phyloP scores from a whole-genome alignment of 2,329 filamentous ascomycete genomes.

The Emmonsia crescens region DNA sequence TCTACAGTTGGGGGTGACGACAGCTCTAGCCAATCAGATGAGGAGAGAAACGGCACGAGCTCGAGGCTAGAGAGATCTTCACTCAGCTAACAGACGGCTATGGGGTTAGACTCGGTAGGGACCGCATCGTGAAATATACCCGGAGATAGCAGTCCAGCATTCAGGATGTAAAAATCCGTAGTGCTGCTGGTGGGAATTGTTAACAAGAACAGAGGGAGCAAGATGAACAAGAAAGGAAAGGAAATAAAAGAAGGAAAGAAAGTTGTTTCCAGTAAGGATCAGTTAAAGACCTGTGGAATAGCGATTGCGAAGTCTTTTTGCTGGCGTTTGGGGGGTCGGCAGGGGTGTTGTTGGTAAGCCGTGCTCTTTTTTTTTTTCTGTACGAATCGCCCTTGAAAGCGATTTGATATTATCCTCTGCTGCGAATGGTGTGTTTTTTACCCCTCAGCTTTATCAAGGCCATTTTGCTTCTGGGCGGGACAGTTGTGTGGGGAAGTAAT shows the following conservation, averaged over 20 bases:
- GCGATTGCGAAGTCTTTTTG: slow-evolving; percentile 3
- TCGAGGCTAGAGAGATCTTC: slow-evolving; percentile 8
- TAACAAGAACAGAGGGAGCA: neutral
- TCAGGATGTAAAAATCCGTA: slow-evolving; percentile 1
- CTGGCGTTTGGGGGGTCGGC: slow-evolving; percentile 8
- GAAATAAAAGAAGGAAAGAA: slow-evolving; percentile 9
- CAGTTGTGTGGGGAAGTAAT: slow-evolving; percentile 6
- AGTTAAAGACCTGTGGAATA: neutral
- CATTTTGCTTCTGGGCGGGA: slow-evolving; percentile 6
- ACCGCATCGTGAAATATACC: neutral
- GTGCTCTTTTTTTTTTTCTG: slow-evolving; percentile 8
- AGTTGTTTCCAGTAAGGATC: neutral
- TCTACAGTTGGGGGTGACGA: slow-evolving; percentile 30
- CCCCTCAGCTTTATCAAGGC: slow-evolving; percentile 6
- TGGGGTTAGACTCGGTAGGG: slow-evolving; percentile 4
- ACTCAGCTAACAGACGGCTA: slow-evolving; percentile 8
- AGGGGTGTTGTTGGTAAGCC: slow-evolving; percentile 5
- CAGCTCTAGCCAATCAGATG: slow-evolving; percentile 40
- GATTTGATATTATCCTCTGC: slow-evolving; percentile 9
- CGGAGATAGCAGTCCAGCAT: neutral
- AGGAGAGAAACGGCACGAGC: slow-evolving; percentile 23
- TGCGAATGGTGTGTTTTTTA: neutral
- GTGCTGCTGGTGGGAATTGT: neutral
- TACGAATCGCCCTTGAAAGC: neutral
- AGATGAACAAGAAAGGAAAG: neutral